Conservation (phyloP, 2,329 filamentous ascomycete species). For the Penicillium psychrosexuale region DNA sequence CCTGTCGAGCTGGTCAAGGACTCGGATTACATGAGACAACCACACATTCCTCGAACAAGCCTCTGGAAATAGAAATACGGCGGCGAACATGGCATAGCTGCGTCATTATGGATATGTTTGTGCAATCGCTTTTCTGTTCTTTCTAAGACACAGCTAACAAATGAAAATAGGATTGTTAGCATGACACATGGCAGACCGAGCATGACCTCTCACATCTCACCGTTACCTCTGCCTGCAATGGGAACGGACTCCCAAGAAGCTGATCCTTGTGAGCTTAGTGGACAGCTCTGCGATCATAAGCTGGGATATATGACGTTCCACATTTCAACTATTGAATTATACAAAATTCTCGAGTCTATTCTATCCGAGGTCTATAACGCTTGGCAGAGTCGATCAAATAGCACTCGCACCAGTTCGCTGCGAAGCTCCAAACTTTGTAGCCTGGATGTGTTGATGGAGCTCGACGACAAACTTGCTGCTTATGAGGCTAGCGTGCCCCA, state of each 20-base stretch:
- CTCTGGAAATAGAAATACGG: slow-evolving; percentile 39
- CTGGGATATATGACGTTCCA: slow-evolving; percentile 28
- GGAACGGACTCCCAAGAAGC: slow-evolving; percentile 7
- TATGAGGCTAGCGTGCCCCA: slow-evolving; percentile 26
- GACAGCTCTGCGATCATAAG: slow-evolving; percentile 12
- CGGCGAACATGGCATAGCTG: slow-evolving; percentile 43
- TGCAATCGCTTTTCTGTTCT: neutral
- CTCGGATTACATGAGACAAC: slow-evolving; percentile 41
- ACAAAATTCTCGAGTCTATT: slow-evolving; percentile 33
- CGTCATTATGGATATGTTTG: slow-evolving; percentile 40
- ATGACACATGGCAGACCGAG: slow-evolving; percentile 40
- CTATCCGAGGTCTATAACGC: slow-evolving; percentile 36
- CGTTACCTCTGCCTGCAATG: slow-evolving; percentile 25
- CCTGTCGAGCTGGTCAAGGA: slow-evolving; percentile 43
- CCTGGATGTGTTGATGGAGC: slow-evolving; percentile 28
- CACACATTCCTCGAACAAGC: slow-evolving; percentile 11
- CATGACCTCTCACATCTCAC: slow-evolving; percentile 33
- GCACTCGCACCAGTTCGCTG: slow-evolving; percentile 3
- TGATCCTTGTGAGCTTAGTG: slow-evolving; percentile 18
- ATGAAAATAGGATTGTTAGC: slow-evolving; percentile 31
- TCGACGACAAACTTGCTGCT: slow-evolving; percentile 26
- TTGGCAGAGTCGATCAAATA: slow-evolving; percentile 23
- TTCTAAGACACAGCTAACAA: neutral
- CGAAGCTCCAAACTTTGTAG: slow-evolving; percentile 16
- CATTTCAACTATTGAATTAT: slow-evolving; percentile 26